A percentile compares a stretch with the other conserved stretches of the same genome.
Conservation (phyloP, 352 stramenopile species). For the Phytophthora colocasiae region DNA sequence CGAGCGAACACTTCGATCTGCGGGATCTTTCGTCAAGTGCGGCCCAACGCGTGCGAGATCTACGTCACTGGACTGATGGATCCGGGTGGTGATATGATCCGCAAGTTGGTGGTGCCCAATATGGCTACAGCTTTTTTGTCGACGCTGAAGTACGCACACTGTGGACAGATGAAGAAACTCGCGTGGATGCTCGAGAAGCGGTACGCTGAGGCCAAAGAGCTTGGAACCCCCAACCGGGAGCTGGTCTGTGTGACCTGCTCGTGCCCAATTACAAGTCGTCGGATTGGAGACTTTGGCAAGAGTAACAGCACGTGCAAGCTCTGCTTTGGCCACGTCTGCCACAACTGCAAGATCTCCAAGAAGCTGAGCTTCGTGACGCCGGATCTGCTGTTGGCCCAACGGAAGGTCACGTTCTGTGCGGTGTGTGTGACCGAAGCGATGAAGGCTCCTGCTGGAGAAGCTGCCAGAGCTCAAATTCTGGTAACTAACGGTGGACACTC, state of each 20-base stretch:
- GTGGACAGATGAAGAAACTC: conserved; percentile 56
- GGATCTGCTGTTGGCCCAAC: conserved; percentile 34
- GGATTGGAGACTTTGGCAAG: conserved; percentile 35
- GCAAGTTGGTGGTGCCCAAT: conserved; percentile 38
- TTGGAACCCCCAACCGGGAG: conserved; percentile 35
- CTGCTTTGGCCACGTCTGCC: conserved; percentile 42
- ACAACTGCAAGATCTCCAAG: conserved; percentile 44
- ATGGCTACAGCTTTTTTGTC: conserved; percentile 44
- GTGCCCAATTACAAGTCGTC: conserved; percentile 27
- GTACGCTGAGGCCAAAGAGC: conserved; percentile 36
- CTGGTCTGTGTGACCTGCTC: conserved; percentile 40
- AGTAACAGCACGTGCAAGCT: conserved; percentile 45
- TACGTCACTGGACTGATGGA: conserved; percentile 48
- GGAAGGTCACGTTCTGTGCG: conserved; percentile 49
- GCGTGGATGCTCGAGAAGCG: conserved; percentile 45
- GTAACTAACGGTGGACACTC: conserved; percentile 2
- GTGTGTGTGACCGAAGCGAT: conserved; percentile 40
- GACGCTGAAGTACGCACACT: conserved; percentile 45
- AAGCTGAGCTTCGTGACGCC: conserved; percentile 48
- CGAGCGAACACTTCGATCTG: conserved; percentile 53
- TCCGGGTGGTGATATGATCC: conserved; percentile 43
- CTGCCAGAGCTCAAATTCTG: conserved; percentile 34
- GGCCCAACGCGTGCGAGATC: conserved; percentile 40
- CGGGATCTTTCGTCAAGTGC: conserved; percentile 42
- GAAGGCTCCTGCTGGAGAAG: conserved; percentile 29